A percentile compares a stretch with the other conserved stretches of the same genome.
Conservation (phyloP, 2,329 filamentous ascomycete genomes). For the Chalaropsis ovoidea region DNA sequence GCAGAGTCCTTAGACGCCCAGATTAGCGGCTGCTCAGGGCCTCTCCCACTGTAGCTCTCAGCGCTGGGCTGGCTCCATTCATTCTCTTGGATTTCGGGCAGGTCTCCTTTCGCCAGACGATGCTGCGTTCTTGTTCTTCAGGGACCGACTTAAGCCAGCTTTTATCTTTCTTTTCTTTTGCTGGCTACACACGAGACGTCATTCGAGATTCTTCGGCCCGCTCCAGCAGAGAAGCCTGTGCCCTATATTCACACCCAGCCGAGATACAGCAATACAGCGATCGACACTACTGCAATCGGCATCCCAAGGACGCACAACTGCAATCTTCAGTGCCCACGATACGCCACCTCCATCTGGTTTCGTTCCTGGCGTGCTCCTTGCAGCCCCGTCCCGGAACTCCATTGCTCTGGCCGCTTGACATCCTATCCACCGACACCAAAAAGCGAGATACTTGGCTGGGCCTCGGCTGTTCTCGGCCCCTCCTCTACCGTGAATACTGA, state of each 20-base stretch:
- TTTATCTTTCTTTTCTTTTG: conserved; percentile 1
- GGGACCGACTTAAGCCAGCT: background rate
- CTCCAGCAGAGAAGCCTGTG: background rate
- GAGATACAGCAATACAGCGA: background rate
- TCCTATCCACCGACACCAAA: background rate
- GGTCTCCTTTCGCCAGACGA: conserved; percentile 2
- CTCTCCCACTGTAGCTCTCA: background rate
- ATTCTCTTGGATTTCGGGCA: background rate
- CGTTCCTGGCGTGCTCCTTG: background rate
- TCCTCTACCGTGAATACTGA: background rate
- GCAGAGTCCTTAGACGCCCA: background rate
- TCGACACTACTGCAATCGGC: background rate
- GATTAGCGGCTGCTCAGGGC: background rate
- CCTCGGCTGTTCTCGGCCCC: background rate
- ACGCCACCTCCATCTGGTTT: background rate
- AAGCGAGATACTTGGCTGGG: background rate
- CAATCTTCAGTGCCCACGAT: conserved; percentile 7
- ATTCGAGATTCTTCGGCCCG: background rate
- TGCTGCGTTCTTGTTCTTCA: background rate
- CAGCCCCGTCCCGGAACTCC: background rate
- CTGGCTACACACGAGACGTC: conserved; percentile 6
- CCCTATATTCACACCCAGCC: background rate
- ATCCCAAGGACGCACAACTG: background rate
- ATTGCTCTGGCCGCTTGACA: background rate
- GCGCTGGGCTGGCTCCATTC: background rate